phyloP scores from a whole-genome alignment of 1,139 yeast species.

The Maudiozyma humilis region DNA sequence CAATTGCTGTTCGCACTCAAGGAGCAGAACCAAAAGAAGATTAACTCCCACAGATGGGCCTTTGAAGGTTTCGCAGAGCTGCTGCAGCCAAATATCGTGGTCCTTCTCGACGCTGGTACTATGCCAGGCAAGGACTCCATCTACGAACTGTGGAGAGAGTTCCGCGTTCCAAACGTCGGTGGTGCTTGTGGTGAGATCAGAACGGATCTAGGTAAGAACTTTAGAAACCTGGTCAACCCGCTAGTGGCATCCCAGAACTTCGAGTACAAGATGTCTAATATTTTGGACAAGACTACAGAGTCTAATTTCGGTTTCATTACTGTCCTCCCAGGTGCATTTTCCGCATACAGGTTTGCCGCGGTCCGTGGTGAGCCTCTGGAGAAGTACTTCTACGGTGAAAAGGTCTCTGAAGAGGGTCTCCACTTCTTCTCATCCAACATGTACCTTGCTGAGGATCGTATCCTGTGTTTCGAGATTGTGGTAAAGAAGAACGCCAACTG shows the following conservation, averaged over 20 bases:
- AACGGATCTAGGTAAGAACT: slow-evolving; percentile 74
- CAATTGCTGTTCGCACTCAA: slow-evolving; percentile 83
- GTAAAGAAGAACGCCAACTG: slow-evolving; percentile 72
- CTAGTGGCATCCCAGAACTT: slow-evolving; percentile 88
- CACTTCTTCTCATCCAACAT: slow-evolving; percentile 81
- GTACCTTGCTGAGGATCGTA: slow-evolving; percentile 95
- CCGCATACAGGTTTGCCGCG: slow-evolving; percentile 80
- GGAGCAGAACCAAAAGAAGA: slow-evolving; percentile 83
- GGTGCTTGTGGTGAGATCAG: slow-evolving; percentile 94
- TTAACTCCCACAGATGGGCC: slow-evolving; percentile 94
- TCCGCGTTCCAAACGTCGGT: slow-evolving; percentile 76
- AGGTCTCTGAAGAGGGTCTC: slow-evolving; percentile 50
- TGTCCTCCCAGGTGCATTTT: slow-evolving; percentile 88
- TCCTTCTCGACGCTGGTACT: slow-evolving; percentile 89
- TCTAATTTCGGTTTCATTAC: slow-evolving; percentile 82
- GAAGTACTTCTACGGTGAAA: slow-evolving; percentile 90
- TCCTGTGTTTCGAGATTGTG: slow-evolving; percentile 84
- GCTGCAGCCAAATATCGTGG: slow-evolving; percentile 77
- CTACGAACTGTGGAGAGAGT: slow-evolving; percentile 83
- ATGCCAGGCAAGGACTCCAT: slow-evolving; percentile 80
- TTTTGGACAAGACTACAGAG: slow-evolving; percentile 84
- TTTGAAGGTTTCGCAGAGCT: slow-evolving; percentile 87
- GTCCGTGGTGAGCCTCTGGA: slow-evolving; percentile 76
- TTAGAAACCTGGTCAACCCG: slow-evolving; percentile 66
- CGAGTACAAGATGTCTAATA: slow-evolving; percentile 87